Evolutionary conservation across 2,329 filamentous ascomycete species (phyloP), one percentile per base, ranked within the genome.

Genomic region (Penicillium sp.): DNA sequence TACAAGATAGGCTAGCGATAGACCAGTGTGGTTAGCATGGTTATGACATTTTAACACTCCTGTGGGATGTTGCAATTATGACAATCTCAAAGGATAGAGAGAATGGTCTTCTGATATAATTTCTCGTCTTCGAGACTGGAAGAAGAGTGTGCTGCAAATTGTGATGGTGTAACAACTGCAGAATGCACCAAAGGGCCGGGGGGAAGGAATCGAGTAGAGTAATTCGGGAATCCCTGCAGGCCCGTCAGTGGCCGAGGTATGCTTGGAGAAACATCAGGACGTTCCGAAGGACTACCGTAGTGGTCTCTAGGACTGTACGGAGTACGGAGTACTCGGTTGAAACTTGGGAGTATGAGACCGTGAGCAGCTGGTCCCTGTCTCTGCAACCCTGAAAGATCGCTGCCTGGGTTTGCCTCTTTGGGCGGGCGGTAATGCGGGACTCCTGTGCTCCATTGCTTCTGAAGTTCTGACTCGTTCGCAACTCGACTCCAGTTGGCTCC

Each of bases 321-420:
- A n/a, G n/a, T n/a, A n/a, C n/a, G n/a, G n/a, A n/a, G n/a, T n/a
- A n/a, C 3, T 22, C 22, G 4, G 22, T 22, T 22, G 24, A 27
- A 27, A 27, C 24, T 6, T 27, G 24, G 24, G 24, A 6, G 24
- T 5, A 27, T 27, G 18, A 36, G 24, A 18, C n/a, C 35, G 7
- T 62, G 35, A 65, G 55, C 63, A 62, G 63, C 37, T 61, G 58
- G 59, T 63, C 55, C 49, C 49, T 56, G 44, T 33, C 35, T 61
- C 56, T 63, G 60, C 55, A 54, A 59, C 58, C 63, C 61, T 62
- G 61, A 58, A 24, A 6, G 65, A 66, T 67, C 60, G 18, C 43
- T 59, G 59, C 14, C 56, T 53, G n/a, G 31, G 46, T 35, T 58
- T 64, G 6, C 65, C 56, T 2, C 0, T 52, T 61, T 46, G 0